phyloP scores from a whole-genome alignment of 768 basidiomycete genomes.

The Lentinula lateritia region DNA sequence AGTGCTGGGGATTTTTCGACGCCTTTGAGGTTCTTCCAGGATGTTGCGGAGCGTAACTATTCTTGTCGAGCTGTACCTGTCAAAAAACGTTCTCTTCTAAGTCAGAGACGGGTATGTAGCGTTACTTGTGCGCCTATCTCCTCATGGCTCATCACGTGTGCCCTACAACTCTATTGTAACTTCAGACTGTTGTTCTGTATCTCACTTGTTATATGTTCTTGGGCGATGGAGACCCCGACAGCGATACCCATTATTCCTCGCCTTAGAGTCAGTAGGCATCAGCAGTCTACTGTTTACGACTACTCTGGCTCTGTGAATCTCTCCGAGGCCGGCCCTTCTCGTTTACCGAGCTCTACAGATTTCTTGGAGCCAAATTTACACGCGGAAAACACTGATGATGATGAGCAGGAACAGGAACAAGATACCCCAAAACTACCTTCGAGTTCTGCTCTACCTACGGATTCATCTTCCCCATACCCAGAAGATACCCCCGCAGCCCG shows the following conservation, averaged over 20 bases:
- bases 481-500: constrained; percentile 52
- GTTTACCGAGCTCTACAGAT: constrained; percentile 7
- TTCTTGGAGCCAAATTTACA: constrained; percentile 5
- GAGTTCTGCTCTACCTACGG: constrained; percentile 15
- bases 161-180: no score
- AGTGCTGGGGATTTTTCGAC: no score
- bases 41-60: no score
- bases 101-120: no score
- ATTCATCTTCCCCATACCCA: constrained; percentile 12
- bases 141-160: no score
- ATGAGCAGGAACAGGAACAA: no score
- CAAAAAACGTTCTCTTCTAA: no score
- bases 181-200: neutral
- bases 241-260: constrained; percentile 10
- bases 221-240: neutral
- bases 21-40: no score
- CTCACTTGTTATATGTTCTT: neutral
- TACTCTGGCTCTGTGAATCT: constrained; percentile 7
- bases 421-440: constrained; percentile 29
- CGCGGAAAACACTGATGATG: constrained; percentile 20
- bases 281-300: neutral
- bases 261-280: constrained; percentile 10
- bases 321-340: constrained; percentile 24
- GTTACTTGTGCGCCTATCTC: no score
- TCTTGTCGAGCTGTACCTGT: no score